Percentiles rank a stretch among this genome's conserved stretches.
Conservation (phyloP, 108 stramenopile genomes). For the Thalassiosira profunda region DNA sequence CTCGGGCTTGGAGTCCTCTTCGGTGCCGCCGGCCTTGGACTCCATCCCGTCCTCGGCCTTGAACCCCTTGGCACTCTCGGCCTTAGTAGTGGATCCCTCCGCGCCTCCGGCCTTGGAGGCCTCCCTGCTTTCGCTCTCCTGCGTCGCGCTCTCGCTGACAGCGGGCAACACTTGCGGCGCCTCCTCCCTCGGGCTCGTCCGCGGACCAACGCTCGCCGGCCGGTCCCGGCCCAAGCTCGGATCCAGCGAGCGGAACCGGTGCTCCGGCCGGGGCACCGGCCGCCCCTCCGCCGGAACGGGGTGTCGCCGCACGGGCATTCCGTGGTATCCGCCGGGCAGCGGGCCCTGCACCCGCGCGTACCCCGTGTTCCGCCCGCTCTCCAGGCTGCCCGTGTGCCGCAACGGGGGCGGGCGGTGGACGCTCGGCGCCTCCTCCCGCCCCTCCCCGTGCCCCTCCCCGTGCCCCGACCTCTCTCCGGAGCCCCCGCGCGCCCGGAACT, state of each 20-base stretch:
- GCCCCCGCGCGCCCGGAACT: conserved; percentile 42
- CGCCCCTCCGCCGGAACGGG: background rate
- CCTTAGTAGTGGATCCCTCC: too few species aligned
- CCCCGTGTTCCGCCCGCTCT: background rate
- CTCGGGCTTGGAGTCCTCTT: background rate
- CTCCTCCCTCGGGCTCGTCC: background rate
- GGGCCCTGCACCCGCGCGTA: conserved; percentile 1
- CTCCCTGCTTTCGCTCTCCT: too few species aligned
- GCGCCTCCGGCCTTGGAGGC: conserved; percentile 4
- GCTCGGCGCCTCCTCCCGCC: too few species aligned
- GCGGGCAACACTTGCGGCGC: background rate
- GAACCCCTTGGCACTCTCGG: background rate
- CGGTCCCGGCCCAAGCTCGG: conserved; percentile 20
- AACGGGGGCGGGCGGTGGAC: conserved; percentile 3
- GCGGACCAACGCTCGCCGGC: background rate
- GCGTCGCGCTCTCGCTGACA: background rate
- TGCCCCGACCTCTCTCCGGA: too few species aligned
- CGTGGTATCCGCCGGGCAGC: background rate
- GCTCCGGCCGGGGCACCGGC: conserved; percentile 9
- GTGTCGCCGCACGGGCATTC: background rate
- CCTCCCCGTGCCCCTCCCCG: too few species aligned
- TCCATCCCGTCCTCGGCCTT: background rate
- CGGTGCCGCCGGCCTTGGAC: background rate
- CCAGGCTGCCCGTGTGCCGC: background rate
- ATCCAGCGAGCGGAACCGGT: conserved; percentile 35